Percentiles rank a stretch among this genome's conserved stretches.
Evolutionary conservation across 164 flowering plant species (phyloP).

Genomic region (Amborella trichopoda): DNA sequence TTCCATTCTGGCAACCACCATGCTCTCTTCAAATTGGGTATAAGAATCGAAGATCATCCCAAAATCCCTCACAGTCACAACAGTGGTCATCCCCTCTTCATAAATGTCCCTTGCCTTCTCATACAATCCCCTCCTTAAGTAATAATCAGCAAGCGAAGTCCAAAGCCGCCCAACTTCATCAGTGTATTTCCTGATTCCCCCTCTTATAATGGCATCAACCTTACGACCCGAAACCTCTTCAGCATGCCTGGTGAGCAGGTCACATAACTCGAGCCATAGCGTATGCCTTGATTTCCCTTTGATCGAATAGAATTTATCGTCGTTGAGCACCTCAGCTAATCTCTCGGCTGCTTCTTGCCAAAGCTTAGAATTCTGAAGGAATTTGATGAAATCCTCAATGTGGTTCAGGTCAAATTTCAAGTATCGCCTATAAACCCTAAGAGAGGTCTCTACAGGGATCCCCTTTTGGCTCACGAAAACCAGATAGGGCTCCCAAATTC

Average conservation of each 20-base stretch:
- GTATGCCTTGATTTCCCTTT: conserved; percentile 82
- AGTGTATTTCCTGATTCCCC: conserved; percentile 89
- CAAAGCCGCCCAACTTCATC: conserved; percentile 91
- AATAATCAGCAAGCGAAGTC: conserved; percentile 90
- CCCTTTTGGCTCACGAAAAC: conserved; percentile 64
- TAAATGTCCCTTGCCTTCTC: conserved; percentile 90
- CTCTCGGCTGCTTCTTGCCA: conserved; percentile 95
- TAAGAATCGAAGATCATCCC: conserved; percentile 85
- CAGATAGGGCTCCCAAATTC: conserved; percentile 78
- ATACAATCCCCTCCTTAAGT: conserved; percentile 54
- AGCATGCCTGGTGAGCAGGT: conserved; percentile 69
- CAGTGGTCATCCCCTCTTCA: conserved; percentile 86
- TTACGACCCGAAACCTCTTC: conserved; percentile 72
- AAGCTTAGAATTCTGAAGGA: conserved; percentile 45
- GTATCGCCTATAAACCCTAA: conserved; percentile 84
- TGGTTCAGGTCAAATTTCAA: conserved; percentile 85
- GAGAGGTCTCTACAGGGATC: conserved; percentile 78
- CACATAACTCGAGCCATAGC: conserved; percentile 86
- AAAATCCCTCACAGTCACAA: conserved; percentile 86
- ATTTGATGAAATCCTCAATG: conserved; percentile 87
- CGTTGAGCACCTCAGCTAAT: conserved; percentile 82
- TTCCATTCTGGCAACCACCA: conserved; percentile 61
- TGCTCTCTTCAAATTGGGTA: conserved; percentile 82
- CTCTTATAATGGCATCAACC: conserved; percentile 89
- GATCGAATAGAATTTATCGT: conserved; percentile 59